Conservation (phyloP, 2,329 filamentous ascomycete species). For the Pseudogymnoascus sp. region DNA sequence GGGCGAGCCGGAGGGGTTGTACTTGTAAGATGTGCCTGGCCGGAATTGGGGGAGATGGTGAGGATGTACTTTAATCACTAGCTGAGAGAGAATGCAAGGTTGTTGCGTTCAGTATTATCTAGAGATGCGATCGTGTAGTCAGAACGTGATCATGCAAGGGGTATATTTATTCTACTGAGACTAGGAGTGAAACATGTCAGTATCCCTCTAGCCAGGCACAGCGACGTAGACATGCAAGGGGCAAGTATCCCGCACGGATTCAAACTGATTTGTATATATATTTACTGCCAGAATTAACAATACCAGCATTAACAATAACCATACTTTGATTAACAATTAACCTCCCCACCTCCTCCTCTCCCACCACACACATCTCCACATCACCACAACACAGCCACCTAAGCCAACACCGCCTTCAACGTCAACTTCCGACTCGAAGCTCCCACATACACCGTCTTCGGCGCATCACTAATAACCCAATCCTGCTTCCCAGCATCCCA, state of each 20-base stretch:
- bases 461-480: slow-evolving; percentile 53
- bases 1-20: slow-evolving; percentile 95
- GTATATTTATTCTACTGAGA: not conserved
- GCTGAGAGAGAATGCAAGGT: slow-evolving; percentile 8
- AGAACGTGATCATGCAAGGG: not conserved
- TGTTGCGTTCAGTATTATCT: not conserved
- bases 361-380: no score
- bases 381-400: not conserved
- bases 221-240: not conserved
- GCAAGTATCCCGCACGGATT: not conserved
- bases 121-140: not conserved
- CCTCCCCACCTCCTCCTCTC: not conserved
- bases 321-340: not conserved
- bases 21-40: slow-evolving; percentile 62
- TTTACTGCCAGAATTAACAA: not conserved
- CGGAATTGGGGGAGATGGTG: not conserved
- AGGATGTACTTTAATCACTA: slow-evolving; percentile 12
- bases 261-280: not conserved
- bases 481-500: slow-evolving; percentile 79
- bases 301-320: no score
- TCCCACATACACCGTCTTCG: slow-evolving; percentile 31
- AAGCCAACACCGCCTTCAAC: slow-evolving; percentile 22
- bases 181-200: not conserved
- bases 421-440: slow-evolving; percentile 27
- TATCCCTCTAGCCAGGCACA: not conserved